Evolutionary conservation across 1,139 yeast species (phyloP), one percentile per base, ranked within the genome.

Genomic region (Yamadazyma oceani): DNA sequence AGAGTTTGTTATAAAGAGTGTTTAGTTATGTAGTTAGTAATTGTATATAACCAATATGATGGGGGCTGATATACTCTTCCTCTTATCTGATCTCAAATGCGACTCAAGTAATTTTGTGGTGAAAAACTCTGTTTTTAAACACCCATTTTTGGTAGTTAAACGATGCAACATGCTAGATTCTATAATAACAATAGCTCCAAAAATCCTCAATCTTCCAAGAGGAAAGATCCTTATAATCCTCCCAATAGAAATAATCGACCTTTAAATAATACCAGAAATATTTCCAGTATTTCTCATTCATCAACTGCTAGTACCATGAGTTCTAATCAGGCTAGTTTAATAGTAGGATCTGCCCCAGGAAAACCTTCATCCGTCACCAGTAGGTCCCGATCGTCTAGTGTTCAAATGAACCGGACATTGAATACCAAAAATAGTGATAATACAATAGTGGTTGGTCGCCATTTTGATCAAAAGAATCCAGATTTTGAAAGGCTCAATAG

Each of bases 1-100:
- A 38, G 78, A 74, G 48, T 80, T 79, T 58, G 79, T 78, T 10
- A 22, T 21, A 22, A 11, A 31, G 16, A 11, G 5, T 13, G 8
- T 19, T 6, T 19, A 19, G 21, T n/a, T n/a, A n/a, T n/a, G n/a
- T n/a, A n/a, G n/a, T n/a, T n/a, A n/a, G n/a, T n/a, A n/a, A n/a
- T n/a, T n/a, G n/a, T n/a, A n/a, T n/a, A n/a, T n/a, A n/a, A n/a
- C n/a, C n/a, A n/a, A n/a, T n/a, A n/a, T n/a, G n/a, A n/a, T n/a
- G n/a, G n/a, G n/a, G n/a, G n/a, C n/a, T n/a, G n/a, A n/a, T n/a
- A n/a, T n/a, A n/a, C n/a, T n/a, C 29, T 6, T 23, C 17, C 23
- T 15, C 31, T 28, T 21, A 24, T 22, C 26, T 24, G 25, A 16
- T 19, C 21, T 19, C 5, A 19, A 19, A 19, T 19, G 21, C 21